phyloP scores from a whole-genome alignment of 768 basidiomycete species.

The Clitopilus hobsonii region DNA sequence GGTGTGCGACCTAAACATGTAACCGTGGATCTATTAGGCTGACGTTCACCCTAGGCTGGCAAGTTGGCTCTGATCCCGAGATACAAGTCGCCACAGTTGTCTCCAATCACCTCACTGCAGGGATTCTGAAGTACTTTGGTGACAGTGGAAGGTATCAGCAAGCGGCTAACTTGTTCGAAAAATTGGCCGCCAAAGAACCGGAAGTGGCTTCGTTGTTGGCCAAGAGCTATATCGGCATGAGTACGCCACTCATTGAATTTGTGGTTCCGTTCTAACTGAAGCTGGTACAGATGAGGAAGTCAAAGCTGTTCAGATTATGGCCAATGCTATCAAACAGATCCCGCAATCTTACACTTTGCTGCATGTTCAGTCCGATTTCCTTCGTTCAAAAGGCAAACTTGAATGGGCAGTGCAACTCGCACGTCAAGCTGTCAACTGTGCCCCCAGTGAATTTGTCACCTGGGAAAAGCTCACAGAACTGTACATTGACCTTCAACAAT shows the following conservation, averaged over 20 bases:
- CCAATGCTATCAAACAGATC: constrained; percentile 73
- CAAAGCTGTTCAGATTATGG: constrained; percentile 93
- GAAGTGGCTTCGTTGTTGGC: constrained; percentile 88
- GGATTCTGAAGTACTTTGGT: constrained; percentile 95
- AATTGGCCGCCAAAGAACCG: constrained; percentile 77
- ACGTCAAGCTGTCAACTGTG: constrained; percentile 94
- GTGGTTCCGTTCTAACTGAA: not conserved
- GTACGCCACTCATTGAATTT: constrained; percentile 43
- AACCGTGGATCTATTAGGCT: not conserved
- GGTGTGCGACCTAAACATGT: constrained; percentile 30
- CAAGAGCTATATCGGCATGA: constrained; percentile 93
- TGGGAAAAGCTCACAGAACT: constrained; percentile 98
- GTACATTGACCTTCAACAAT: constrained; percentile 87
- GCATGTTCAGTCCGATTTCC: constrained; percentile 92
- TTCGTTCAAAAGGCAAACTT: constrained; percentile 76
- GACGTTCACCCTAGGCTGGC: constrained; percentile 67
- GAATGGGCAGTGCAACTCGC: constrained; percentile 93
- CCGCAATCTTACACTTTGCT: constrained; percentile 93
- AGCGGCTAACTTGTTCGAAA: constrained; percentile 93
- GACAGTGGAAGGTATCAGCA: constrained; percentile 84
- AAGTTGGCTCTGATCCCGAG: constrained; percentile 97
- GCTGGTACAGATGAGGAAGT: constrained; percentile 94
- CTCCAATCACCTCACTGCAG: constrained; percentile 94
- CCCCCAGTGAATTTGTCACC: constrained; percentile 97
- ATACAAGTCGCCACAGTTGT: constrained; percentile 97